Evolutionary conservation across 495 filamentous ascomycete genomes (phyloP), one percentile per base, ranked within the genome.

Genomic region (Penicillium canariense): DNA sequence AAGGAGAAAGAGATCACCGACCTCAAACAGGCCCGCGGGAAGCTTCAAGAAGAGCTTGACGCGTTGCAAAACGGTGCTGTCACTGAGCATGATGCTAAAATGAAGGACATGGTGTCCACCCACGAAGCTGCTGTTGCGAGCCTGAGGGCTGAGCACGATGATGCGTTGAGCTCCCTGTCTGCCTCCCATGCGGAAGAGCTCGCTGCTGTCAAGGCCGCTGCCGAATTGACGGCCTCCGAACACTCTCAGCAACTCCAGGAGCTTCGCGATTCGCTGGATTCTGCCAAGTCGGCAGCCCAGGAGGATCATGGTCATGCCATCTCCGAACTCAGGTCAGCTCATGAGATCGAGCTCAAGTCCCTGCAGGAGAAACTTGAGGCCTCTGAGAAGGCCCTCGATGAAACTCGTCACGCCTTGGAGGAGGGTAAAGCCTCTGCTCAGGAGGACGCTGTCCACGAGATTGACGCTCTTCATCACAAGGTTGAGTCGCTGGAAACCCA

Each of bases 391-490:
- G 60, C 67, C 27, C 63, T 73, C 14, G 51, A 18, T n/a, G 71
- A 73, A 50, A 55, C 61, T 14, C 68, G 66, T 34, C 64, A 67
- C n/a, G 63, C 63, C n/a, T 27, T 69, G 11, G 73, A 78, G n/a
- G 69, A 76, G 10, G 63, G 66, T 10, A 65, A 63, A 22, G 66
- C 55, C 18, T 63, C 68, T 22, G 72, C 72, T 12, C 68, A 72
- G 42, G 66, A 68, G 23, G 61, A 63, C 45, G 75, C 75, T 8
- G 50, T 65, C 17, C 67, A 74, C 25, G 74, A 77, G 48, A 75
- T 78, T 40, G 70, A 78, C 34, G 56, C 67, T 38, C 67, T 78
- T 25, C 68, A 67, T 49, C 69, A 71, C 42, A 76, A 72, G 57
- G 68, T 76, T 26, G 68, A 61, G 26, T 58, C 62, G 3, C 63